Conservation (phyloP, 129 eudicot genomes). For the Flaveria ramosissima region DNA sequence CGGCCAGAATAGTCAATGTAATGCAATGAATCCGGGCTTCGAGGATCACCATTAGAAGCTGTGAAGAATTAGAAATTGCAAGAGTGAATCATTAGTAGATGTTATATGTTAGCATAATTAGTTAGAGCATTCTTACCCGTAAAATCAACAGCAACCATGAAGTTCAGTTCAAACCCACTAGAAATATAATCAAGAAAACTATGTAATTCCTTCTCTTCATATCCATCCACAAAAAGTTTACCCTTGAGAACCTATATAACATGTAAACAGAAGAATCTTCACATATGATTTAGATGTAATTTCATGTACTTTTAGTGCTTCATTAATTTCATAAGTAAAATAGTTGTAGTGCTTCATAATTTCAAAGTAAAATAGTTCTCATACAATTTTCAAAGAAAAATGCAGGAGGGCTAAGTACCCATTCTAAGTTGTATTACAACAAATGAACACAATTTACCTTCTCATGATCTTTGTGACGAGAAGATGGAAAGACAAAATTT, state of each 20-base stretch:
- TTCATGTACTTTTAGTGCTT: slow-evolving; percentile 11
- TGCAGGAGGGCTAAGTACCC: slow-evolving; percentile 23
- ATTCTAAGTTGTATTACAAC: slow-evolving; percentile 12
- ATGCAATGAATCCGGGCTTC: slow-evolving; percentile 62
- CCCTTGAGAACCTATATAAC: slow-evolving; percentile 73
- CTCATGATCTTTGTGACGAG: slow-evolving; percentile 55
- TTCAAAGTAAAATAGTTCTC: not conserved
- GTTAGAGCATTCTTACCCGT: slow-evolving; percentile 49
- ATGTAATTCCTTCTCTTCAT: slow-evolving; percentile 60
- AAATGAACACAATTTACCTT: slow-evolving; percentile 48
- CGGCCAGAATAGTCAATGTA: slow-evolving; percentile 84
- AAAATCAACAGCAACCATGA: slow-evolving; percentile 98
- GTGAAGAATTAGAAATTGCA: slow-evolving; percentile 17
- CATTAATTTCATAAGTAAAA: not conserved
- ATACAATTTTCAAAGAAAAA: not conserved
- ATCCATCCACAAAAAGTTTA: slow-evolving; percentile 71
- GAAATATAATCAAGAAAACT: slow-evolving; percentile 91
- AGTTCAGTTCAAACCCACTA: slow-evolving; percentile 92
- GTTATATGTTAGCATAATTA: not conserved
- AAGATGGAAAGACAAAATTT: slow-evolving; percentile 60
- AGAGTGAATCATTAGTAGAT: slow-evolving; percentile 2
- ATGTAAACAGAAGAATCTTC: slow-evolving; percentile 7
- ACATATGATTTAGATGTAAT: slow-evolving; percentile 6
- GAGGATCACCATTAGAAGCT: slow-evolving; percentile 96
- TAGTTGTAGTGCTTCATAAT: not conserved